phyloP scores from a whole-genome alignment of 768 basidiomycete genomes.

The Suillus brevipes region DNA sequence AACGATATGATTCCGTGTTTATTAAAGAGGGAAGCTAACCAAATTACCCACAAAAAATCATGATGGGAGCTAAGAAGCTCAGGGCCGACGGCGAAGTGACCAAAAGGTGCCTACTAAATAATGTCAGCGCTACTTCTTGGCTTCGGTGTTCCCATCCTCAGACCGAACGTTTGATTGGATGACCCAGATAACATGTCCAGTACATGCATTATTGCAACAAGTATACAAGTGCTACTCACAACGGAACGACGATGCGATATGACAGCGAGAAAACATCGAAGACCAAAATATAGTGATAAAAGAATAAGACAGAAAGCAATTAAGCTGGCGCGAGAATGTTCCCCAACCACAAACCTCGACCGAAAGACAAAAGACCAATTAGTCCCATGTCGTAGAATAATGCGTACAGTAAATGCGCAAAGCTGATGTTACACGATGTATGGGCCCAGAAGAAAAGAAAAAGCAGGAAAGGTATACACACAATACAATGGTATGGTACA shows the following conservation, averaged over 20 bases:
- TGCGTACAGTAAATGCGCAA: slow-evolving; percentile 36
- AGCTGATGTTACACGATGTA: slow-evolving; percentile 33
- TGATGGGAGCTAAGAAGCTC: slow-evolving; percentile 5
- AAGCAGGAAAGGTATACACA: slow-evolving; percentile 23
- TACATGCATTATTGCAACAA: slow-evolving; percentile 12
- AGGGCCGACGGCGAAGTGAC: slow-evolving; percentile 14
- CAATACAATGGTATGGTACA: slow-evolving; percentile 37
- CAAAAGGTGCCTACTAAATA: background rate
- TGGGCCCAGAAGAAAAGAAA: slow-evolving; percentile 21
- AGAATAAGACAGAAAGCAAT: slow-evolving; percentile 30
- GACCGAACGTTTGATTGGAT: background rate
- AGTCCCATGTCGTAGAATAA: slow-evolving; percentile 35
- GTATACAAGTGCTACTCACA: slow-evolving; percentile 32
- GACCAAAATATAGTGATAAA: slow-evolving; percentile 31
- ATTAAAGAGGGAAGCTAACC: background rate
- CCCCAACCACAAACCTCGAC: slow-evolving; percentile 27
- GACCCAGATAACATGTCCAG: background rate
- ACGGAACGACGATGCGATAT: slow-evolving; percentile 28
- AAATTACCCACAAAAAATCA: background rate
- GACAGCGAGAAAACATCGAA: slow-evolving; percentile 26
- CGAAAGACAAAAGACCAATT: slow-evolving; percentile 28
- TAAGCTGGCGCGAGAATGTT: slow-evolving; percentile 33
- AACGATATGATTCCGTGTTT: background rate
- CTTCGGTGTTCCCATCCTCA: background rate
- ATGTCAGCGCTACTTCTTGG: background rate